phyloP scores from a whole-genome alignment of 768 basidiomycete species.

The Lactarius tabidus region DNA sequence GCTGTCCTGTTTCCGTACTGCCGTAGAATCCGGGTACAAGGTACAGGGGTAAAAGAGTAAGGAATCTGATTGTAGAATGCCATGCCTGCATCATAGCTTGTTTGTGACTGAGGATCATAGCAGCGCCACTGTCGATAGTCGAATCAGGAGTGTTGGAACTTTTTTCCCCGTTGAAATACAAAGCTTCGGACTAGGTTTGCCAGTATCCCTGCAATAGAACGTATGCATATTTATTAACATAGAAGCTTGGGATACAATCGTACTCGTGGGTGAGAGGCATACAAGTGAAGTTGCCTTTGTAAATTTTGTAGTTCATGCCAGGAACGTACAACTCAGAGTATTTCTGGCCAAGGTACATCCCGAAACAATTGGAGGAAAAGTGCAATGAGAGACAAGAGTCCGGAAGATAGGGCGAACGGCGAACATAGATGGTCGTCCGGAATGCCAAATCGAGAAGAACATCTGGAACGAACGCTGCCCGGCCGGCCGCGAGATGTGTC shows the following conservation, averaged over 20 bases:
- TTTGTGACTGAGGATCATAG: constrained; percentile 24
- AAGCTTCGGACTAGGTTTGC: constrained; percentile 21
- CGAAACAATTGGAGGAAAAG: constrained; percentile 38
- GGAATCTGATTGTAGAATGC: constrained; percentile 19
- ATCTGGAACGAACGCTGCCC: constrained; percentile 38
- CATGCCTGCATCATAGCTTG: constrained; percentile 11
- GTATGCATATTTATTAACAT: background rate
- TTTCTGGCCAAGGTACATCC: constrained; percentile 42
- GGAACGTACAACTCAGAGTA: constrained; percentile 25
- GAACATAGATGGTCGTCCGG: constrained; percentile 28
- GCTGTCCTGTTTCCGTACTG: background rate
- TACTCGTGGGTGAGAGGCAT: background rate
- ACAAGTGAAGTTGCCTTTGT: constrained; percentile 12
- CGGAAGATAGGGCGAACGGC: constrained; percentile 34
- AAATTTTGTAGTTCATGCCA: background rate
- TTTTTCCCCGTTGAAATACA: constrained; percentile 7
- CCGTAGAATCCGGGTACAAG: background rate
- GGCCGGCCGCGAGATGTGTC: too few relatives aligned
- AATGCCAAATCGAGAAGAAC: constrained; percentile 43
- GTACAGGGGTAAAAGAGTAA: background rate
- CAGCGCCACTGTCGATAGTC: constrained; percentile 28
- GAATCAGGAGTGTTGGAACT: background rate
- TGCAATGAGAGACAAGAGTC: constrained; percentile 38
- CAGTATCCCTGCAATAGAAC: constrained; percentile 23
- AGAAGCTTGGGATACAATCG: background rate